A percentile compares a stretch with the other conserved stretches of the same genome.
Conservation (phyloP, 225 moss, liverwort and hornwort genomes). For the Anthoceros angustus region DNA sequence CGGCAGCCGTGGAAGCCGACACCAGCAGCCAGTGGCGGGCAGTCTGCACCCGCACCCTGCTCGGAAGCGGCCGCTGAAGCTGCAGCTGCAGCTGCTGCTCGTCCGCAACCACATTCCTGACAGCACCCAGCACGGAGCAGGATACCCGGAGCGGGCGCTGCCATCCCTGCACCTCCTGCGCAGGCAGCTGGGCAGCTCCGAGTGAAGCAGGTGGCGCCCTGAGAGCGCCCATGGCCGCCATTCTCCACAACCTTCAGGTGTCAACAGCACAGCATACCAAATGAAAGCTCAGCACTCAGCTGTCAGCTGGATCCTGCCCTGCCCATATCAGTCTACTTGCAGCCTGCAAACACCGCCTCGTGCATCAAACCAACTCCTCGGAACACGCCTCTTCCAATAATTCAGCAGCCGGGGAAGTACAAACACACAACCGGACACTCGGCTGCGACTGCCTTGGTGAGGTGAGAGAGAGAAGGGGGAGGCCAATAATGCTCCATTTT, state of each 20-base stretch:
- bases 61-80: conserved; percentile 10
- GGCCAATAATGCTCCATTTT: too few relatives aligned
- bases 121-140: neutral
- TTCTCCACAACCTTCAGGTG: neutral
- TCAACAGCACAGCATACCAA: neutral
- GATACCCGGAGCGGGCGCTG: neutral
- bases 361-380: too few relatives aligned
- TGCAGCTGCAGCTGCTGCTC: conserved; percentile 5
- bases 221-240: neutral
- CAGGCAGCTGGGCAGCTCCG: neutral
- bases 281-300: neutral
- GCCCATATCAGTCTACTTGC: too few relatives aligned
- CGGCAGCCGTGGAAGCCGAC: conserved; percentile 21
- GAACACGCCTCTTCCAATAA: too few relatives aligned
- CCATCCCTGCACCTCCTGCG: neutral
- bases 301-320: too few relatives aligned
- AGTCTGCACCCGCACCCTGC: conserved; percentile 5
- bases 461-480: too few relatives aligned
- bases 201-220: neutral
- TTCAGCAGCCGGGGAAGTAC: too few relatives aligned
- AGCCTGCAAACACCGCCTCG: too few relatives aligned
- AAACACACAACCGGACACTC: too few relatives aligned
- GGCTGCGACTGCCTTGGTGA: too few relatives aligned
- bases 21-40: neutral
- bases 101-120: neutral